Percentiles rank a stretch among this genome's conserved stretches.
Conservation (phyloP, 805 yeast genomes). For the Candida hungchunana region DNA sequence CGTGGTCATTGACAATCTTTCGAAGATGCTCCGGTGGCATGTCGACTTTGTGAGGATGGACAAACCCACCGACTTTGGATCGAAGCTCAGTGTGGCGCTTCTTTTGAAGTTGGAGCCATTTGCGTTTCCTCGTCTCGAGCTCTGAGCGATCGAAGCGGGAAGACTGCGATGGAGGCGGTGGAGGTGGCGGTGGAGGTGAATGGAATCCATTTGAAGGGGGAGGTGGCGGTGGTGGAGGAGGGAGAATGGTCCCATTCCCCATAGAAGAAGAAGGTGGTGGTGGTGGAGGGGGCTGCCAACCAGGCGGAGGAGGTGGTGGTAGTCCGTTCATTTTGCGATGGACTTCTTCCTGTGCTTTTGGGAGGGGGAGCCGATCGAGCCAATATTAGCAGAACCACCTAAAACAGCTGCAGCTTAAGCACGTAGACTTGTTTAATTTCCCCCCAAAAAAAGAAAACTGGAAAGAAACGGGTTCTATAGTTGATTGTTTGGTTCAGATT, state of each 20-base stretch:
- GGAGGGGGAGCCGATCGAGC: too few relatives aligned
- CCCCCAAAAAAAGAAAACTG: too few relatives aligned
- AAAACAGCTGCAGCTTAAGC: background rate
- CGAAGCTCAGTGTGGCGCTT: constrained; percentile 40
- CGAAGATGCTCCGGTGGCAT: constrained; percentile 95
- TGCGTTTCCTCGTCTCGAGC: constrained; percentile 41
- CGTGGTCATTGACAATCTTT: constrained; percentile 76
- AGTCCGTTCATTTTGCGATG: constrained; percentile 4
- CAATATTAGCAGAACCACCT: background rate
- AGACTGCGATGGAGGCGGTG: constrained; percentile 18
- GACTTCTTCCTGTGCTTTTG: background rate
- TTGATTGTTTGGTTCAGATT: background rate
- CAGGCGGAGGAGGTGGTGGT: constrained; percentile 36
- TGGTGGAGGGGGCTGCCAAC: constrained; percentile 27
- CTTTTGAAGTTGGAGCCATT: constrained; percentile 66
- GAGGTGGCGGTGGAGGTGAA: constrained; percentile 33
- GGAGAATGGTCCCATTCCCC: constrained; percentile 6
- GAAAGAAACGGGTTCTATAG: too few relatives aligned
- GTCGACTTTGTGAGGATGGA: constrained; percentile 61
- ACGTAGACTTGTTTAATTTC: background rate
- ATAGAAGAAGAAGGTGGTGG: constrained; percentile 22
- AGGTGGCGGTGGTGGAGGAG: constrained; percentile 31
- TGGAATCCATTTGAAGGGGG: constrained; percentile 24
- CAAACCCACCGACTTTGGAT: constrained; percentile 38
- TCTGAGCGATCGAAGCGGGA: constrained; percentile 22